These are phyloP conservation scores for Solidago caesia DNA, from an alignment of 129 eudicot genomes.

Conservation along the genomic window DNA sequence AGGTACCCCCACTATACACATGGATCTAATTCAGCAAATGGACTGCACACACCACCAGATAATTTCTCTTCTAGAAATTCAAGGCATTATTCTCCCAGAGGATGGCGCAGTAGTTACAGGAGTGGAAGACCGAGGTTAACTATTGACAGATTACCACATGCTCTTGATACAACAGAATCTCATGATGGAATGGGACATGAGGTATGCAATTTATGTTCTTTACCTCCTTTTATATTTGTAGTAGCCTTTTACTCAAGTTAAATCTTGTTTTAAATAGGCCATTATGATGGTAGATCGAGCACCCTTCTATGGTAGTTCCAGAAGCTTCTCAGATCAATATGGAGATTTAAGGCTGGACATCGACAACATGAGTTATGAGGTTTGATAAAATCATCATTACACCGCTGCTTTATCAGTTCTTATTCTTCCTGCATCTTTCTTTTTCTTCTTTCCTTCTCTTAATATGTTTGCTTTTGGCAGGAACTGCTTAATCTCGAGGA, in stretches of 20 bases:
- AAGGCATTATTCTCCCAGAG: constrained; percentile 39
- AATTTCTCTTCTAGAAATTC: constrained; percentile 41
- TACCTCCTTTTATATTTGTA: background rate
- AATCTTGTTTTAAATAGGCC: constrained; percentile 19
- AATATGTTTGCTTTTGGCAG: constrained; percentile 28
- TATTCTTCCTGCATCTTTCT: background rate
- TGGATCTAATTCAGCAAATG: constrained; percentile 35
- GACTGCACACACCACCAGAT: constrained; percentile 22
- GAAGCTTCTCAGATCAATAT: constrained; percentile 46
- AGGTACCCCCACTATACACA: constrained; percentile 39
- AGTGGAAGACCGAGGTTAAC: constrained; percentile 45
- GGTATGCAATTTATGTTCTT: constrained; percentile 34
- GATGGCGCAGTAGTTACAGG: constrained; percentile 51
- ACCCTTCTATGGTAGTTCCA: constrained; percentile 36
- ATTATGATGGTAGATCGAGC: constrained; percentile 42
- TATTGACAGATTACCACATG: constrained; percentile 36
- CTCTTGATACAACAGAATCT: constrained; percentile 33
- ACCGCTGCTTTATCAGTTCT: background rate
- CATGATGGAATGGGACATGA: constrained; percentile 43
- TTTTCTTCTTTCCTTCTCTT: background rate
- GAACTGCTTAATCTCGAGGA: constrained; percentile 58
- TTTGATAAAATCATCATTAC: constrained; percentile 10
- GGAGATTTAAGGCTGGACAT: constrained; percentile 61
- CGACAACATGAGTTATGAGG: constrained; percentile 64
- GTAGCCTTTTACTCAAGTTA: background rate